Percentiles rank a stretch among this genome's conserved stretches.
These are phyloP conservation scores for Alloteropsis semialata DNA, from an alignment of 176 grass and related monocot genomes.

Conservation along the genomic window DNA sequence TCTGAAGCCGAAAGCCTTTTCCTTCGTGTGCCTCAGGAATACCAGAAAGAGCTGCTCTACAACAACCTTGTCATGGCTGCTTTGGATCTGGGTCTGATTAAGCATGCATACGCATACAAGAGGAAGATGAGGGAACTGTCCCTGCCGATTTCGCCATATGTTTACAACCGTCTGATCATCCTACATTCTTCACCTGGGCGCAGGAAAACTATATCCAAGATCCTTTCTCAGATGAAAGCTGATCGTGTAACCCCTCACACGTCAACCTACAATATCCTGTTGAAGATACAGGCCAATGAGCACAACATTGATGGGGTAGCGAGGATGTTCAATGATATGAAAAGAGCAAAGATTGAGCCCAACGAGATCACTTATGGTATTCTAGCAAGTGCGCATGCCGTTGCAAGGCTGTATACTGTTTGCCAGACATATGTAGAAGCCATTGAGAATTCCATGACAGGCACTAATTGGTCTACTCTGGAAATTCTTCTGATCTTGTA, in stretches of 20 bases:
- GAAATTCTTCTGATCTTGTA: constrained; percentile 87
- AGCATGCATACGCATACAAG: constrained; percentile 87
- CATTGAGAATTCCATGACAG: constrained; percentile 66
- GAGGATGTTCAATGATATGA: constrained; percentile 81
- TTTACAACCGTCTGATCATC: constrained; percentile 89
- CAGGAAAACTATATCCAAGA: constrained; percentile 70
- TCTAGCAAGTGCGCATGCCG: constrained; percentile 79
- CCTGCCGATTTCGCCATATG: constrained; percentile 59
- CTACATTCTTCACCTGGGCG: constrained; percentile 72
- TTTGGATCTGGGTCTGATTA: constrained; percentile 67
- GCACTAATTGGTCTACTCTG: constrained; percentile 89
- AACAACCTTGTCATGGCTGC: constrained; percentile 87
- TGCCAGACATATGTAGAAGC: constrained; percentile 81
- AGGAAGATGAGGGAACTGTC: constrained; percentile 84
- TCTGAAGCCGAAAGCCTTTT: constrained; percentile 78
- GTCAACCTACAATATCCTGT: constrained; percentile 88
- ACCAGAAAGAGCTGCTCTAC: constrained; percentile 86
- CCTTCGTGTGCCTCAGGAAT: constrained; percentile 57
- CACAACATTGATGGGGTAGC: constrained; percentile 81
- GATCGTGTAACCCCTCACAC: constrained; percentile 60
- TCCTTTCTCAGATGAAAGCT: constrained; percentile 85
- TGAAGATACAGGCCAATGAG: constrained; percentile 90
- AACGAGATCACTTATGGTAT: constrained; percentile 94
- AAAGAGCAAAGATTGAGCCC: constrained; percentile 70
- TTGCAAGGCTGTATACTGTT: constrained; percentile 78